These are phyloP conservation scores for Ogataea nonfermentans DNA, from an alignment of 805 yeast species.

Conservation along the genomic window DNA sequence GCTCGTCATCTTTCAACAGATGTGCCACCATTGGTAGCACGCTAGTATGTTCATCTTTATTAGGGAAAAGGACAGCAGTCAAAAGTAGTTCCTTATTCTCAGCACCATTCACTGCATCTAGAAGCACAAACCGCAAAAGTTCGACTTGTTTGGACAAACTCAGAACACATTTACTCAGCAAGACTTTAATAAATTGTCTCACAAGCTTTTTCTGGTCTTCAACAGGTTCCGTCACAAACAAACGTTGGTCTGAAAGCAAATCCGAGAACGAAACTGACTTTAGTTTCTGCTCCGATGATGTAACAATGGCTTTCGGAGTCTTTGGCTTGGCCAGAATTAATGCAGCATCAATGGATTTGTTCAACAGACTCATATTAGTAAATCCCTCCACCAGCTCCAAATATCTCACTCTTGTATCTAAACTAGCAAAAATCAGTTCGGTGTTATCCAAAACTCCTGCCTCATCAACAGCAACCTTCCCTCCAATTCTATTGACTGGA, in stretches of 20 bases:
- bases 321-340: conserved; percentile 44
- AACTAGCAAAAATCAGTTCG: conserved; percentile 33
- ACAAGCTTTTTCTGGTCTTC: conserved; percentile 34
- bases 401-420: conserved; percentile 28
- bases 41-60: conserved; percentile 48
- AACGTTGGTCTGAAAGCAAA: conserved; percentile 60
- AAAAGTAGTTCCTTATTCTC: conserved; percentile 38
- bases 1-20: conserved; percentile 47
- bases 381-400: conserved; percentile 25
- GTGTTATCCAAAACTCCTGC: conserved; percentile 31
- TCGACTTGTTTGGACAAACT: conserved; percentile 64
- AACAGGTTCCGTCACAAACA: conserved; percentile 47
- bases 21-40: conserved; percentile 68
- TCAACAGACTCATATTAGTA: conserved; percentile 50
- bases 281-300: conserved; percentile 18
- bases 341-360: conserved; percentile 59
- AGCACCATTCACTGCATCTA: conserved; percentile 33
- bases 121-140: conserved; percentile 46
- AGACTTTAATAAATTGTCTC: conserved; percentile 45
- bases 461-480: conserved; percentile 40
- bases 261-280: conserved; percentile 62
- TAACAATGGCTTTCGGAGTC: conserved; percentile 20
- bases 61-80: conserved; percentile 66
- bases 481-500: conserved; percentile 46
- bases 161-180: conserved; percentile 49